Evolutionary conservation across 2,329 filamentous ascomycete genomes (phyloP), one percentile per base, ranked within the genome.

Genomic region (Apiospora pterosperma): DNA sequence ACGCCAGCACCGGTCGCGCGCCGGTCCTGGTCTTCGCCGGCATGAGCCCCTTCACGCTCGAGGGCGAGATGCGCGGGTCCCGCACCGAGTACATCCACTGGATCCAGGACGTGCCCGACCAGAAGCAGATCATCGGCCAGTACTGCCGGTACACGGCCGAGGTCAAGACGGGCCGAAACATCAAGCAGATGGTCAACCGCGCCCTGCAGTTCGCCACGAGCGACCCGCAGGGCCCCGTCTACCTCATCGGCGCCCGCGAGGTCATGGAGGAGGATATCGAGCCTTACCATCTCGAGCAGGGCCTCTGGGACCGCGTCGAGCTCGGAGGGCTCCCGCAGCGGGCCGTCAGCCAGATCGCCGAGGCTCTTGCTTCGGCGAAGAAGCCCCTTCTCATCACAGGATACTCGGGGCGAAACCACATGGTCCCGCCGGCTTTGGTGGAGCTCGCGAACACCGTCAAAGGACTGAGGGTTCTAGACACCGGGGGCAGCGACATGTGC

Each of bases 141-240:
- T 97, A 97, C 77, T 97, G 93, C 75, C 86, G 93, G 11, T 97
- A 96, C 73, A 80, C 89, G 0, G 92, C 84, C 4, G 93, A 97
- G 79, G 89, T 97, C 76, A 94, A 93, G 79, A 90, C 90, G 2
- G 92, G 92, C 19, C 86, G 86, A 73, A 97, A 96, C 72, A 87
- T 96, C 66, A 96, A 96, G 82, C 92, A 97, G 79, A 89, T 96
- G 79, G 91, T 97, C 66, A 93, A 93, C 73, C 89, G 93, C 1
- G 93, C 93, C 0, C 76, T 97, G 64, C 92, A 92, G 70, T 96
- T 96, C 73, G 92, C 93, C 0, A 90, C 81, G 59, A 92, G 88
- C 34, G 90, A 90, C 62, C 93, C 93, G 0, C 85, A 89, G 67
- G 93, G 93, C 0, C 93, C 93, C 0, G 92, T 93, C 0, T 96